Percentiles rank a stretch among this genome's conserved stretches.
These are phyloP conservation scores for Candida andamanensis DNA, from an alignment of 805 yeast genomes.

Conservation along the genomic window DNA sequence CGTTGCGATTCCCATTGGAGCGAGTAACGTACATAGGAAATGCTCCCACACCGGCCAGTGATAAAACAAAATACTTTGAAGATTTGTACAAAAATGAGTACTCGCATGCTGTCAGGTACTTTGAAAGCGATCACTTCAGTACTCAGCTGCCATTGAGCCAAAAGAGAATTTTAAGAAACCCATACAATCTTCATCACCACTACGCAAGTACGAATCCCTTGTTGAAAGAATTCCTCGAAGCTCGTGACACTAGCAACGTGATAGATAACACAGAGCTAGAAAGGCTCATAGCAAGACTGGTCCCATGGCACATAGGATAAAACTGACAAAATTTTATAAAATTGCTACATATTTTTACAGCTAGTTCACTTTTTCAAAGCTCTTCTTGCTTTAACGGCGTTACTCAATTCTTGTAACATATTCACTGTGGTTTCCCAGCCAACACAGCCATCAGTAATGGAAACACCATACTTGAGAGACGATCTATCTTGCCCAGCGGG, in stretches of 20 bases:
- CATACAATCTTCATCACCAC: slow-evolving; percentile 41
- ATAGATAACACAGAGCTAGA: no score
- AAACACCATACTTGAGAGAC: slow-evolving; percentile 79
- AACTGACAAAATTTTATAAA: no score
- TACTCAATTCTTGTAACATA: slow-evolving; percentile 66
- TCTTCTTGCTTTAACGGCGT: slow-evolving; percentile 80
- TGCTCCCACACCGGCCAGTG: slow-evolving; percentile 44
- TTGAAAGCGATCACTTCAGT: slow-evolving; percentile 56
- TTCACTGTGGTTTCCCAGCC: slow-evolving; percentile 79
- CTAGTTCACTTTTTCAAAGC: slow-evolving; percentile 6
- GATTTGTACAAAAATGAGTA: slow-evolving; percentile 47
- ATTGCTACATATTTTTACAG: slow-evolving; percentile 2
- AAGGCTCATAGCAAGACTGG: no score
- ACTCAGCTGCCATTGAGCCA: slow-evolving; percentile 33
- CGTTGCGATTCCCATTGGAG: slow-evolving; percentile 37
- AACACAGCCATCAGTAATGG: slow-evolving; percentile 97
- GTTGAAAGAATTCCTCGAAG: slow-evolving; percentile 14
- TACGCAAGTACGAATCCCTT: slow-evolving; percentile 26
- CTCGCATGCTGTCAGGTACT: slow-evolving; percentile 48
- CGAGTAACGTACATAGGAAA: slow-evolving; percentile 50
- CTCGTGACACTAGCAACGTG: no score
- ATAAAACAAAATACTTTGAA: slow-evolving; percentile 37
- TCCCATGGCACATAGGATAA: no score
- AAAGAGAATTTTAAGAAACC: slow-evolving; percentile 55
- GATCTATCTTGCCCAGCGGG: slow-evolving; percentile 55